phyloP scores from a whole-genome alignment of 139 green algal genomes.

The Pedinophyceae sp. region DNA sequence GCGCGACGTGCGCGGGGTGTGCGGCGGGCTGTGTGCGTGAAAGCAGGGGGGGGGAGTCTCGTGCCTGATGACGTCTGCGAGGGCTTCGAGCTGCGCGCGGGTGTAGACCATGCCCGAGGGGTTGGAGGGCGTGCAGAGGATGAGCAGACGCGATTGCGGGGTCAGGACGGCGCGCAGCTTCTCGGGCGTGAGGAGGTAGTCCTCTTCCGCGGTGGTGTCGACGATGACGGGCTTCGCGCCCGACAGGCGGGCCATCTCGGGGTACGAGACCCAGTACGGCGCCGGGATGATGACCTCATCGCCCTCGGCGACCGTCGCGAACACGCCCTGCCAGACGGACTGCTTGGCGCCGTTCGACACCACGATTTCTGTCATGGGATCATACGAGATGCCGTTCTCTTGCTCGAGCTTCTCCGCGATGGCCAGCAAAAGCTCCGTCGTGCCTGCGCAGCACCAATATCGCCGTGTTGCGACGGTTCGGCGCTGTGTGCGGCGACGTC shows the following conservation, averaged over 20 bases:
- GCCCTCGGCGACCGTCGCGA: constrained; percentile 18
- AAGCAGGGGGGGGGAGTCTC: too few relatives aligned
- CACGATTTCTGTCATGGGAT: constrained; percentile 62
- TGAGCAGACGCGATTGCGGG: constrained; percentile 66
- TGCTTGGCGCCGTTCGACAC: constrained; percentile 94
- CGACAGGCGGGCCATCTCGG: constrained; percentile 83
- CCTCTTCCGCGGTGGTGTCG: constrained; percentile 31
- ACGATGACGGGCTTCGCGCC: constrained; percentile 66
- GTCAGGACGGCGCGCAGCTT: constrained; percentile 60
- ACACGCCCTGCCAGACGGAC: constrained; percentile 70
- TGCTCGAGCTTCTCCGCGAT: constrained; percentile 29
- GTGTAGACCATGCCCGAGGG: constrained; percentile 80
- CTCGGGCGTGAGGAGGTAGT: constrained; percentile 58
- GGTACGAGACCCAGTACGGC: constrained; percentile 94
- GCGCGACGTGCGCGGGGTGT: too few relatives aligned
- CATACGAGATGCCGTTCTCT: constrained; percentile 81
- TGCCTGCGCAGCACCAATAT: too few relatives aligned
- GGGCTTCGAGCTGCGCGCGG: constrained; percentile 14
- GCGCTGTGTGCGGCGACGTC: too few relatives aligned
- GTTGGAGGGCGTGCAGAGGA: constrained; percentile 94
- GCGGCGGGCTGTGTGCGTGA: too few relatives aligned
- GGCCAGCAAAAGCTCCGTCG: constrained; percentile 46
- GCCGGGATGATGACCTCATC: constrained; percentile 78
- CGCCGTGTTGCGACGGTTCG: too few relatives aligned
- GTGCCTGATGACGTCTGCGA: neutral